Evolutionary conservation across 495 filamentous ascomycete genomes (phyloP), one percentile per base, ranked within the genome.

Genomic region (Aspergillus ostianus): DNA sequence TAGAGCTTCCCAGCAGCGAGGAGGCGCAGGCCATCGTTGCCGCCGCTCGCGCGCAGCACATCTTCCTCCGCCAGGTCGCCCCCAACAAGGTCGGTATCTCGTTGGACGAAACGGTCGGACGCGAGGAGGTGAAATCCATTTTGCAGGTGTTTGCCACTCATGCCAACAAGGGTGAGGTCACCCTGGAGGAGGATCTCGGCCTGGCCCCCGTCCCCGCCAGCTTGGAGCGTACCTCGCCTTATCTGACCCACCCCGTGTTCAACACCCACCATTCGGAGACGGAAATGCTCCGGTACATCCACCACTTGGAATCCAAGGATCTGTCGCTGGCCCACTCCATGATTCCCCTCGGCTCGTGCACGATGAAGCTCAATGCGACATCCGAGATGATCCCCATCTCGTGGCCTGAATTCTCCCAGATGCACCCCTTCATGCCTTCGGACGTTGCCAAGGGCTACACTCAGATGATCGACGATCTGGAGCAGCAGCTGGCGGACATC

Each of bases 321-420:
- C 79, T 98, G 6, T 98, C 95, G 18, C 80, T 98, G 45, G 90
- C 90, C 7, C 95, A 98, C 77, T 98, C 95, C 12, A 98, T 98
- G 94, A 98, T 98, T 62, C 93, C 94, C 7, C 85, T 98, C n/a
- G 94, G 94, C 27, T 98, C 95, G 18, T 98, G 94, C 80, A 98
- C 94, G 21, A 98, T 98, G 94, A 98, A 98, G 82, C 87, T 98
- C 47, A 98, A 98, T 69, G 92, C 90, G 57, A 95, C 93, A 32
- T 90, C 90, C 17, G 93, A 98, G 72, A 98, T 95, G 90, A 83
- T 90, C 10, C 90, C 94, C 19, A 80, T 97, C 57, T 92, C 92
- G 1, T 90, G 87, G 80, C 88, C 88, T 12, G 87, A 92, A 66
- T 93, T 96, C 73, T 84, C 91, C 49, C 85, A 88, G 51, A 84